Evolutionary conservation across 805 yeast species (phyloP).

Genomic region (Kodamaea fukazawae): DNA sequence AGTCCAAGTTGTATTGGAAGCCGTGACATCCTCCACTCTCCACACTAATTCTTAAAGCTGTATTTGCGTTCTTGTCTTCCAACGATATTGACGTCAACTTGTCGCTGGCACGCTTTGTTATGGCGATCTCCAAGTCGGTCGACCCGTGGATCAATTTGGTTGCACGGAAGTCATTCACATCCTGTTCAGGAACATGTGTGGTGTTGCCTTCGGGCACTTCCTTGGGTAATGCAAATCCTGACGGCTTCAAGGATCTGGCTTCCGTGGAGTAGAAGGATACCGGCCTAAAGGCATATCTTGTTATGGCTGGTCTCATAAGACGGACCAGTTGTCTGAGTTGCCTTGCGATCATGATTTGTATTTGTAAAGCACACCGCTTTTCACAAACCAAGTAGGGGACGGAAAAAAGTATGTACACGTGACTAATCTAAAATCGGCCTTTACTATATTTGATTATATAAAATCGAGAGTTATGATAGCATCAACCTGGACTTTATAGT

Average conservation of each 20-base stretch:
- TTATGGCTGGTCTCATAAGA: neutral
- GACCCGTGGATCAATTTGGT: slow-evolving; percentile 36
- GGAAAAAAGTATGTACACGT: too few species aligned
- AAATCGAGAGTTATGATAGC: slow-evolving; percentile 5
- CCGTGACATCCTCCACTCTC: slow-evolving; percentile 99
- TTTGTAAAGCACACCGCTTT: too few species aligned
- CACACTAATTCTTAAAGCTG: slow-evolving; percentile 72
- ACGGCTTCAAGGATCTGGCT: slow-evolving; percentile 24
- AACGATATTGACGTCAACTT: slow-evolving; percentile 53
- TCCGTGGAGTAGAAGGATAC: slow-evolving; percentile 1
- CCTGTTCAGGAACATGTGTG: slow-evolving; percentile 19
- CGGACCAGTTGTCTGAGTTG: too few species aligned
- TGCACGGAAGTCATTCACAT: slow-evolving; percentile 28
- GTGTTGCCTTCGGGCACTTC: slow-evolving; percentile 10
- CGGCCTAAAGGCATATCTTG: too few species aligned
- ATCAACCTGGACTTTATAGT: too few species aligned
- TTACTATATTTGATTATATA: neutral
- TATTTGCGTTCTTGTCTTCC: slow-evolving; percentile 53
- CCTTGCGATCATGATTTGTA: too few species aligned
- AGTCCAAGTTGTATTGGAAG: slow-evolving; percentile 78
- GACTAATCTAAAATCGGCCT: too few species aligned
- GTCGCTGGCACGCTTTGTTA: slow-evolving; percentile 45
- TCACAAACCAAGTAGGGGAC: too few species aligned
- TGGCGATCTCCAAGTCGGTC: slow-evolving; percentile 42
- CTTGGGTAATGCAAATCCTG: slow-evolving; percentile 30